These are phyloP conservation scores for Trichosporon coremiiforme DNA, from an alignment of 1,284 basidiomycete genomes.

Conservation along the genomic window DNA sequence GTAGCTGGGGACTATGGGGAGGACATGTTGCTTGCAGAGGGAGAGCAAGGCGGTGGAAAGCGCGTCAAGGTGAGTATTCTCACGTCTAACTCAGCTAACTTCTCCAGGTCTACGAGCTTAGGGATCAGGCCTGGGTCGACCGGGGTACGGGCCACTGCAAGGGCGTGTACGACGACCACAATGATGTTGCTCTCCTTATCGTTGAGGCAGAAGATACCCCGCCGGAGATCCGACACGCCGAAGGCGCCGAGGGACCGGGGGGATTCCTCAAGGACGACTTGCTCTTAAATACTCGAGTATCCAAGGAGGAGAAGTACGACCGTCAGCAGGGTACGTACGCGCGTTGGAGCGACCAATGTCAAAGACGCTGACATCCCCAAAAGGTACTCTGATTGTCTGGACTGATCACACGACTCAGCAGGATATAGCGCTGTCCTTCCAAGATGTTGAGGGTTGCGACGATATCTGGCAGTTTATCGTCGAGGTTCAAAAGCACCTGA, in stretches of 20 bases:
- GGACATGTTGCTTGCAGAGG: slow-evolving; percentile 25
- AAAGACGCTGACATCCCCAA: neutral
- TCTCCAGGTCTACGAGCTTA: slow-evolving; percentile 82
- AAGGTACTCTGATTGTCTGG: slow-evolving; percentile 98
- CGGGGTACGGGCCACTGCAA: slow-evolving; percentile 92
- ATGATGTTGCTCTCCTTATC: slow-evolving; percentile 76
- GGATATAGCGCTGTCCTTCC: slow-evolving; percentile 96
- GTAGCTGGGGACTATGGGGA: slow-evolving; percentile 26
- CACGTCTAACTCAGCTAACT: neutral
- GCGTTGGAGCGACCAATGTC: neutral
- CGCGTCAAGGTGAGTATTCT: slow-evolving; percentile 33
- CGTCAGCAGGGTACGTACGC: slow-evolving; percentile 78
- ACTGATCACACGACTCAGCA: slow-evolving; percentile 85
- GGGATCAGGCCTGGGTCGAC: slow-evolving; percentile 85
- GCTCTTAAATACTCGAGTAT: slow-evolving; percentile 49
- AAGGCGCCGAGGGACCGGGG: slow-evolving; percentile 40
- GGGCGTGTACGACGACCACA: slow-evolving; percentile 76
- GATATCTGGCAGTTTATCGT: slow-evolving; percentile 98
- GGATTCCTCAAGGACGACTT: slow-evolving; percentile 54
- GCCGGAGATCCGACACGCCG: slow-evolving; percentile 62
- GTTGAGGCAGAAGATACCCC: slow-evolving; percentile 73
- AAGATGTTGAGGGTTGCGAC: slow-evolving; percentile 91
- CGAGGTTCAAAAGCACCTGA: slow-evolving; percentile 73
- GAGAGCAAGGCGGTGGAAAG: slow-evolving; percentile 30
- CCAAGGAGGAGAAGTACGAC: slow-evolving; percentile 78